Percentiles rank a stretch among this genome's conserved stretches.
These are phyloP conservation scores for Triticum monococcum DNA, from an alignment of 176 grass and related monocot genomes.

Conservation along the genomic window DNA sequence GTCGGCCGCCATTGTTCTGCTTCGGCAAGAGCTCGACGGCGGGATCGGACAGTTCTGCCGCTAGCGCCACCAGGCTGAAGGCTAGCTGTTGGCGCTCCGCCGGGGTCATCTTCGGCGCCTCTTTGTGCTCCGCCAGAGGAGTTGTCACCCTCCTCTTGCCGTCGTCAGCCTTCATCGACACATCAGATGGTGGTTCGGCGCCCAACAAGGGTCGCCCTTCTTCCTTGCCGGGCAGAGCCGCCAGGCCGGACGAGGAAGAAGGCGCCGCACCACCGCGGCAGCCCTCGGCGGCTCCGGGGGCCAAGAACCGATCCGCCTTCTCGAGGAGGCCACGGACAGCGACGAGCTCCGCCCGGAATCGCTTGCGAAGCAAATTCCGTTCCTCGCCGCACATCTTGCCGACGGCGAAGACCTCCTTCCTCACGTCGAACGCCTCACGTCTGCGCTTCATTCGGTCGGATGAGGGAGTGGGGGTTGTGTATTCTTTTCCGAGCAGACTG, in stretches of 20 bases:
- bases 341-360: slow-evolving; percentile 27
- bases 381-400: neutral
- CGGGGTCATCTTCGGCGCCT: neutral
- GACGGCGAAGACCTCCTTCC: neutral
- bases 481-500: neutral
- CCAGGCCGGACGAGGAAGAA: neutral
- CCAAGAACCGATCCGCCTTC: neutral
- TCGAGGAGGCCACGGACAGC: slow-evolving; percentile 6
- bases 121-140: neutral
- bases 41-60: slow-evolving; percentile 22
- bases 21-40: slow-evolving; percentile 5
- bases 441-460: neutral
- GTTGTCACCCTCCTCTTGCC: neutral
- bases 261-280: neutral
- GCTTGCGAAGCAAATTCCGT: neutral
- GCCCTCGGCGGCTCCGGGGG: neutral
- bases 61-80: neutral
- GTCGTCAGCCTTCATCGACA: neutral
- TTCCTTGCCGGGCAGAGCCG: neutral
- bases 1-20: neutral
- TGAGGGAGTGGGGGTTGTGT: no score
- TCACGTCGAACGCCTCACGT: neutral
- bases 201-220: neutral
- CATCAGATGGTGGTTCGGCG: neutral
- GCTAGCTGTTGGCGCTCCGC: neutral